A percentile compares a stretch with the other conserved stretches of the same genome.
Evolutionary conservation across 345 rosid genomes (phyloP).

Genomic region (Raphanus sativus): DNA sequence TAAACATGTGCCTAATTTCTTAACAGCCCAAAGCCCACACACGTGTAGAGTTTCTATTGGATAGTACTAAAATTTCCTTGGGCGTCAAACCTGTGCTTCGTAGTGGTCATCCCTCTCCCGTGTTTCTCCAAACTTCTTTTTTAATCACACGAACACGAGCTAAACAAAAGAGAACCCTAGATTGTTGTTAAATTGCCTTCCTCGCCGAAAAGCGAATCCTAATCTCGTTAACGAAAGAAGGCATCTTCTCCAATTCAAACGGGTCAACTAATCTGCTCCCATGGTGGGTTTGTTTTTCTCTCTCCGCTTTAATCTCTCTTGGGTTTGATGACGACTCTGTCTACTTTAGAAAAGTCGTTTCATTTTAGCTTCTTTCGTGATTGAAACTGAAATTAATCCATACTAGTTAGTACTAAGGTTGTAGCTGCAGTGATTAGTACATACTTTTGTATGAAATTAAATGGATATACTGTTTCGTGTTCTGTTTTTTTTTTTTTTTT

Average conservation of each 20-base stretch:
- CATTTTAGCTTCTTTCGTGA: not conserved
- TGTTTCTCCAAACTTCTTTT: not conserved
- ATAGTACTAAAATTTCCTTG: not conserved
- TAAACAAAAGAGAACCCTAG: constrained; percentile 23
- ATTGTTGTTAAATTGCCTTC: not conserved
- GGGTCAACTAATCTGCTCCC: constrained; percentile 6
- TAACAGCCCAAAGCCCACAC: not conserved
- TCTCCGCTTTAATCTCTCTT: not conserved
- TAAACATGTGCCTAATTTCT: constrained; percentile 2
- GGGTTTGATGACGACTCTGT: not conserved
- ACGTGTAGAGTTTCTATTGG: not conserved
- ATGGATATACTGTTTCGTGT: too few species aligned
- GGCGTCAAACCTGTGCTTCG: constrained; percentile 26
- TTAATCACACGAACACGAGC: constrained; percentile 12
- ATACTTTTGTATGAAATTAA: too few species aligned
- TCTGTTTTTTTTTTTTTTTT: not conserved
- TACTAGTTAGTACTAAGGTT: too few species aligned
- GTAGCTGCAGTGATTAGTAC: too few species aligned
- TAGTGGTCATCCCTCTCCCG: not conserved
- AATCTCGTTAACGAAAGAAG: not conserved
- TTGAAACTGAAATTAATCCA: too few species aligned
- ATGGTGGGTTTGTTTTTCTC: constrained; percentile 31
- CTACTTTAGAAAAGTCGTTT: not conserved
- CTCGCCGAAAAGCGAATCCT: not conserved
- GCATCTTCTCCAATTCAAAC: not conserved